Evolutionary conservation across 768 basidiomycete genomes (phyloP).

Genomic region (Epithele typhae): DNA sequence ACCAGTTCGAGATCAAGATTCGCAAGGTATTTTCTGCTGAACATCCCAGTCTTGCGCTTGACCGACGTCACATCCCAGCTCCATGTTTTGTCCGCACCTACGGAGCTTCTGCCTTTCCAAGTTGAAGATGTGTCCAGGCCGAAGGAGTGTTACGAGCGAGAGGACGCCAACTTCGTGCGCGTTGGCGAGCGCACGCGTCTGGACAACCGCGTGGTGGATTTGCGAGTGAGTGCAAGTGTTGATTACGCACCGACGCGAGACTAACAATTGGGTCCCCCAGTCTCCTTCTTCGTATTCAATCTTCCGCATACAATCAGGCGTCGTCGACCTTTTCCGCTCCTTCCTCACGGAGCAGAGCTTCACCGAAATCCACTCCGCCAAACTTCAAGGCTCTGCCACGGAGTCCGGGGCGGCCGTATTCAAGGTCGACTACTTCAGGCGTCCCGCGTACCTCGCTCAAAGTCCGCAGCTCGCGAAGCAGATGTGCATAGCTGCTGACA

Average conservation of each 20-base stretch:
- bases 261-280: neutral
- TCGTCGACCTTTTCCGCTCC: slow-evolving; percentile 84
- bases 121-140: slow-evolving; percentile 26
- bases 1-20: slow-evolving; percentile 82
- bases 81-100: slow-evolving; percentile 21
- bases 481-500: slow-evolving; percentile 98
- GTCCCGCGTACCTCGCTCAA: slow-evolving; percentile 91
- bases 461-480: slow-evolving; percentile 98
- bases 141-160: slow-evolving; percentile 18
- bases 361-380: slow-evolving; percentile 93
- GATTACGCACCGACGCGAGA: neutral
- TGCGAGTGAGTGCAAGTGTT: slow-evolving; percentile 58
- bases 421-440: slow-evolving; percentile 97
- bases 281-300: slow-evolving; percentile 90
- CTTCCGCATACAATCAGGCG: slow-evolving; percentile 84
- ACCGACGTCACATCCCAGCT: slow-evolving; percentile 13
- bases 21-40: slow-evolving; percentile 47
- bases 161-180: slow-evolving; percentile 56
- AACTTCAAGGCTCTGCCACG: slow-evolving; percentile 92
- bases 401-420: slow-evolving; percentile 97
- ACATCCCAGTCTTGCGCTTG: slow-evolving; percentile 26
- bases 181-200: slow-evolving; percentile 91
- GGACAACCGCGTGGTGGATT: slow-evolving; percentile 89
- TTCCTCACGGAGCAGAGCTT: slow-evolving; percentile 72
- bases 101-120: slow-evolving; percentile 26